phyloP scores from a whole-genome alignment of 352 stramenopile species.

The Thalassiosira exigua region DNA sequence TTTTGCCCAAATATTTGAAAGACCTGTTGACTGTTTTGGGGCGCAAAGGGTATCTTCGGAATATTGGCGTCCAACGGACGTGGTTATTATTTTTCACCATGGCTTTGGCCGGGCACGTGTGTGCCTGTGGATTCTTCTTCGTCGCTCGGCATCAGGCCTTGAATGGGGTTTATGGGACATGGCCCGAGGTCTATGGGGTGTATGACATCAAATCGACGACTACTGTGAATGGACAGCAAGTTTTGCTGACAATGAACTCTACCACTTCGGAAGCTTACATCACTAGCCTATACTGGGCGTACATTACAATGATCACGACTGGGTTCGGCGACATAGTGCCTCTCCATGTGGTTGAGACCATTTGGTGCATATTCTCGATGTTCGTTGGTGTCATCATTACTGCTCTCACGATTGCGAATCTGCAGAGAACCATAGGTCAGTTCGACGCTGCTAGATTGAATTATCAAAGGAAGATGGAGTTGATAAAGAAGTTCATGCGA shows the following conservation, averaged over 20 bases:
- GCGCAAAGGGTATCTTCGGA: constrained; percentile 45
- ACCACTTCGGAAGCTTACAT: constrained; percentile 57
- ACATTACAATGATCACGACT: constrained; percentile 65
- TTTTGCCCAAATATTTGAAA: constrained; percentile 55
- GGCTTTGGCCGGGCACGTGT: constrained; percentile 67
- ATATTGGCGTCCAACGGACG: constrained; percentile 57
- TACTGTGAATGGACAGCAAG: constrained; percentile 8
- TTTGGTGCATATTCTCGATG: constrained; percentile 71
- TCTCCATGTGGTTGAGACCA: constrained; percentile 56
- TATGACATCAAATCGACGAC: constrained; percentile 43
- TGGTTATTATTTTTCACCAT: constrained; percentile 64
- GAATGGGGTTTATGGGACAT: constrained; percentile 38
- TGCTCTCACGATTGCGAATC: constrained; percentile 64
- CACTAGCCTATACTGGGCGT: constrained; percentile 70
- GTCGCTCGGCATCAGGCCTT: constrained; percentile 45
- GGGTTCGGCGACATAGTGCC: constrained; percentile 77
- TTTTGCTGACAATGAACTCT: constrained; percentile 31
- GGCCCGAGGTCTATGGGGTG: constrained; percentile 46
- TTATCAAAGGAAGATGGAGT: constrained; percentile 66
- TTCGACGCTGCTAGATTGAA: constrained; percentile 56
- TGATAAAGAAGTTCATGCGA: constrained; percentile 66
- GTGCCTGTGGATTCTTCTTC: constrained; percentile 62
- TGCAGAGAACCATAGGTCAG: constrained; percentile 60
- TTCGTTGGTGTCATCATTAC: constrained; percentile 72
- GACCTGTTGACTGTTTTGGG: constrained; percentile 44